phyloP scores from a whole-genome alignment of 225 moss, liverwort and hornwort genomes.

The Antitrichia curtipendula region DNA sequence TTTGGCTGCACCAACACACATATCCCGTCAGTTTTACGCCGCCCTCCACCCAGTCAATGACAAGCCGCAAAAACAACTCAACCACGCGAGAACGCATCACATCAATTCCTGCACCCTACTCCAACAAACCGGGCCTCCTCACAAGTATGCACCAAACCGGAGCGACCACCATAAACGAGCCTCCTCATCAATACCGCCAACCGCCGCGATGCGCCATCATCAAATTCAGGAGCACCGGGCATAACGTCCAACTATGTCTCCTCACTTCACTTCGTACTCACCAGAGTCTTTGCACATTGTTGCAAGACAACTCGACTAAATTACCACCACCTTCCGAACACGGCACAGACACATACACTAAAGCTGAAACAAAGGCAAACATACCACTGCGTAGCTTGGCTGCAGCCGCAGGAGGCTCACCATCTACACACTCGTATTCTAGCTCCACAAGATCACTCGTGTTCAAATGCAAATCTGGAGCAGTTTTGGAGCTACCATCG shows the following conservation, averaged over 20 bases:
- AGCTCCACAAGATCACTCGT: constrained; percentile 73
- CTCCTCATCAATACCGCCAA: background rate
- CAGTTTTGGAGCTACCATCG: constrained; percentile 39
- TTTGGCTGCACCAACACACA: constrained; percentile 58
- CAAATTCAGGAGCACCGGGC: background rate
- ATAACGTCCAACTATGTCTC: background rate
- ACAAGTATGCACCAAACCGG: background rate
- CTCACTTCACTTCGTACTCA: background rate
- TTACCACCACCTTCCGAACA: background rate
- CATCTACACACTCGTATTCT: constrained; percentile 77
- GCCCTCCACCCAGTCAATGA: background rate
- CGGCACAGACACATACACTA: background rate
- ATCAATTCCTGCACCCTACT: background rate
- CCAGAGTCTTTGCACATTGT: background rate
- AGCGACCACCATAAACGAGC: background rate
- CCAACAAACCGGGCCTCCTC: background rate
- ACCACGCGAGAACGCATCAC: background rate
- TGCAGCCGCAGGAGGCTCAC: constrained; percentile 99
- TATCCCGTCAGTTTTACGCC: background rate
- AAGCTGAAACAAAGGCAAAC: constrained; percentile 11
- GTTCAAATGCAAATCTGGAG: constrained; percentile 68
- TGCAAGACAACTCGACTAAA: background rate
- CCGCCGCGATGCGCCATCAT: background rate
- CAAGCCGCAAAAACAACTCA: background rate
- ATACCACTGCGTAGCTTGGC: constrained; percentile 99